Percentiles rank a stretch among this genome's conserved stretches.
Evolutionary conservation across 2,329 filamentous ascomycete species (phyloP).

Genomic region (Plectosphaerella sp.): DNA sequence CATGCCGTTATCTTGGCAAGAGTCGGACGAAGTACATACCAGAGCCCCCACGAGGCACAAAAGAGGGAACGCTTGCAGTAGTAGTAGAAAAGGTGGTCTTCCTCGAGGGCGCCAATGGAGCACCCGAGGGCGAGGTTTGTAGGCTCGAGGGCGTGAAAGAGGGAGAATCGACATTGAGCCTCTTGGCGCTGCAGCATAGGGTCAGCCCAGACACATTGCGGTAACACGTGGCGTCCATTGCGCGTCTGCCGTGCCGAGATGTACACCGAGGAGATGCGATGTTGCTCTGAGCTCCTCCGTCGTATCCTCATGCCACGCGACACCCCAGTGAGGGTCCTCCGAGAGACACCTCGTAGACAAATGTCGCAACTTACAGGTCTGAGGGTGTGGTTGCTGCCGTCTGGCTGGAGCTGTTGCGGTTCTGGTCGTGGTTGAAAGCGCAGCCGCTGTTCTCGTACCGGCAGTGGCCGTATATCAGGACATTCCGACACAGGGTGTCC

Average conservation of each 20-base stretch:
- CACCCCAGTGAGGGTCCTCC: background rate
- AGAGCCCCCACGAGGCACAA: constrained; percentile 65
- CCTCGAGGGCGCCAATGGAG: constrained; percentile 43
- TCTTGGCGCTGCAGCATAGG: constrained; percentile 48
- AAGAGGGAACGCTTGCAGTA: constrained; percentile 82
- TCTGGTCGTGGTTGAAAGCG: constrained; percentile 81
- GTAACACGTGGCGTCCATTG: no score
- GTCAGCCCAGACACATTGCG: no score
- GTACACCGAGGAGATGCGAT: no score
- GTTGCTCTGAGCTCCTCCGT: no score
- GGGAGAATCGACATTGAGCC: constrained; percentile 93
- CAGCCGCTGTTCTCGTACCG: constrained; percentile 89
- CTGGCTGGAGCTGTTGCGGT: constrained; percentile 41
- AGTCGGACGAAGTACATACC: constrained; percentile 20
- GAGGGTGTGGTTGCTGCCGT: constrained; percentile 26
- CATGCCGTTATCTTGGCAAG: background rate
- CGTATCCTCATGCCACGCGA: background rate
- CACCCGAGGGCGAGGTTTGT: constrained; percentile 8
- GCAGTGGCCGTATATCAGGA: constrained; percentile 90
- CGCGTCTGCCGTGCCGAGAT: no score
- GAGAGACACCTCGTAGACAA: background rate
- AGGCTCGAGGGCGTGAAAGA: constrained; percentile 75
- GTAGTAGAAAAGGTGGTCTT: constrained; percentile 81
- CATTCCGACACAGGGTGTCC: constrained; percentile 87
- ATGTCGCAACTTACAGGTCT: constrained; percentile 41